Evolutionary conservation across 1,284 basidiomycete genomes (phyloP), one percentile per base, ranked within the genome.

Genomic region (Lignosus rhinocerotis): DNA sequence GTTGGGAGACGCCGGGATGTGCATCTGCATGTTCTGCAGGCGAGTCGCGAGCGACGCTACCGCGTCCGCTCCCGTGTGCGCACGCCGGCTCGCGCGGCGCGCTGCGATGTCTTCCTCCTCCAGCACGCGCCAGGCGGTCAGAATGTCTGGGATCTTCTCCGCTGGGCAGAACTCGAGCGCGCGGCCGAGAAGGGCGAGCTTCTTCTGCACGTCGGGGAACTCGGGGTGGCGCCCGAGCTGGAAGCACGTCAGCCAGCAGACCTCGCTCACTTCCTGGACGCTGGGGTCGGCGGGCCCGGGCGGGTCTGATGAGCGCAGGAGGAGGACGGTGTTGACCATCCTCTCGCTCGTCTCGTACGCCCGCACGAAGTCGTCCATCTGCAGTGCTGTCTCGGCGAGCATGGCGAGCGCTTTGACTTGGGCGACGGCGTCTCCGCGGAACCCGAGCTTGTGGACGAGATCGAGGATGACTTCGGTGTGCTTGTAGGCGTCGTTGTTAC

Each of bases 381-480:
- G 86, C 6, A 94, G 79, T 0, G 93, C 93, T 1, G 92, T 86
- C 61, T 93, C 92, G 5, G 87, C 87, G 38, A 97, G 80, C 93
- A 96, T 96, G 34, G 92, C 91, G 39, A 94, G 80, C 1, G 88
- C 83, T 69, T 92, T 88, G 52, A 93, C 87, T 70, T 91, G 85
- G 1, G 92, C 91, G 8, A 85, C 80, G 3, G 77, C 67, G 66
- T 95, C 87, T 34, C 78, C 78, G 49, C 80, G 77, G 71, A 88
- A 93, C 1, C 94, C 95, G 11, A 98, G 86, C 74, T 96, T 96
- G 71, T 86, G 79, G 17, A 89, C 85, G 33, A 98, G 84, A 53
- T 96, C 94, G 39, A 97, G 81, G 49, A 98, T 88, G 59, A 98
- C 89, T 67, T 94, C 87, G 0, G 88, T 85, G 71, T 97, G 93